Evolutionary conservation across 208 protist species (phyloP).

Genomic region (Leishmania guyanensis): DNA sequence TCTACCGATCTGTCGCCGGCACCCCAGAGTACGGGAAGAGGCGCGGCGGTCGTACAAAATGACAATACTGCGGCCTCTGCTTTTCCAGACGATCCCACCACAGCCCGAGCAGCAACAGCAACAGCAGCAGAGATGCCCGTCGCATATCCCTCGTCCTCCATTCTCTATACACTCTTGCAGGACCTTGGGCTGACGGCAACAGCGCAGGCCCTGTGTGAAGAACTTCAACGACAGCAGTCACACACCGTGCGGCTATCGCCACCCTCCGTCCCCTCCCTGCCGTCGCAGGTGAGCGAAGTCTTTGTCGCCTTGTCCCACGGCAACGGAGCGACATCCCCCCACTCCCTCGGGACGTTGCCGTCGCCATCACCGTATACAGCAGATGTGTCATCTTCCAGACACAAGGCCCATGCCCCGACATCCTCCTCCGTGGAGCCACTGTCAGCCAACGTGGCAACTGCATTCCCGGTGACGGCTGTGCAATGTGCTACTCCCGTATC

Average conservation of each 20-base stretch:
- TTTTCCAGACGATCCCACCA: background rate
- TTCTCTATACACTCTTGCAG: conserved; percentile 49
- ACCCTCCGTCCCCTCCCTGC: background rate
- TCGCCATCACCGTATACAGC: background rate
- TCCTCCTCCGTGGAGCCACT: background rate
- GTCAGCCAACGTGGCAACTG: background rate
- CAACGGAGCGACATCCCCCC: conserved; percentile 1
- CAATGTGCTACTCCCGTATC: background rate
- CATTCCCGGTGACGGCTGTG: background rate
- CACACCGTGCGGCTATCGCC: background rate
- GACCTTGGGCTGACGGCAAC: conserved; percentile 59
- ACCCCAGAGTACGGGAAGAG: background rate
- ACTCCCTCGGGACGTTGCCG: background rate
- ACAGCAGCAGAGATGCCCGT: background rate
- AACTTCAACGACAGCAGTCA: conserved; percentile 34
- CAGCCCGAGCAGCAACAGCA: background rate
- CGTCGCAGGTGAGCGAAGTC: conserved; percentile 7
- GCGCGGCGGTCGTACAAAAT: background rate
- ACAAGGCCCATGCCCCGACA: background rate
- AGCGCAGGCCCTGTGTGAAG: conserved; percentile 45
- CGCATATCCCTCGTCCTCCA: conserved; percentile 15
- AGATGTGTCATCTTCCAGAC: background rate
- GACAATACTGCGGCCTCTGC: background rate
- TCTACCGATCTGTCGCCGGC: background rate
- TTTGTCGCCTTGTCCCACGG: background rate